A percentile compares a stretch with the other conserved stretches of the same genome.
phyloP scores from a whole-genome alignment of 306 rosid species.

The Clitoria ternatea region DNA sequence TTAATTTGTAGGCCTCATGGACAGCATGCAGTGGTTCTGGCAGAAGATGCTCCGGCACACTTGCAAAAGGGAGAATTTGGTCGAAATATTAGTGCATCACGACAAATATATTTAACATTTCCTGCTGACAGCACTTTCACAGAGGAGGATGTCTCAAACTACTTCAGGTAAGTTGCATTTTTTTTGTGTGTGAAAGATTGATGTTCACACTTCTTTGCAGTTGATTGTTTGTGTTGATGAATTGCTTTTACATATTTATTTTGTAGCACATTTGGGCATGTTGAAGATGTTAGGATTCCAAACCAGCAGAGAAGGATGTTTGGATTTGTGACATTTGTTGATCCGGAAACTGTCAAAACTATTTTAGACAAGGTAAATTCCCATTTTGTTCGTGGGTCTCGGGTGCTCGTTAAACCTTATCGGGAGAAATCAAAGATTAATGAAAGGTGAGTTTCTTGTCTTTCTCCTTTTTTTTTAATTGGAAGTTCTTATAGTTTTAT shows the following conservation, averaged over 20 bases:
- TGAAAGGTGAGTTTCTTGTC: constrained; percentile 48
- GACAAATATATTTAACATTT: constrained; percentile 86
- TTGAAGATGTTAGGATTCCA: constrained; percentile 93
- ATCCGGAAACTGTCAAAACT: constrained; percentile 57
- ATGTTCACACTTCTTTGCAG: constrained; percentile 8
- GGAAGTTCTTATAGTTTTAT: not conserved
- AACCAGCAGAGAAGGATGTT: constrained; percentile 85
- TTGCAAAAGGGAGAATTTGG: constrained; percentile 53
- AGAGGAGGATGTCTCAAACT: constrained; percentile 85
- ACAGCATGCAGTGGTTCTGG: constrained; percentile 75
- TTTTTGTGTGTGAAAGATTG: not conserved
- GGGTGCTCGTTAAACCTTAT: constrained; percentile 89
- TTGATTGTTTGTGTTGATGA: not conserved
- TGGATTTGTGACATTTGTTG: constrained; percentile 82
- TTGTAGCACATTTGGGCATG: constrained; percentile 66
- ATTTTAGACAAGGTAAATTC: constrained; percentile 71
- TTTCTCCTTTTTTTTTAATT: not conserved
- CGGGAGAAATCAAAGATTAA: constrained; percentile 59
- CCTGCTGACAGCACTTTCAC: constrained; percentile 92
- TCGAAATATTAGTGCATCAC: constrained; percentile 61
- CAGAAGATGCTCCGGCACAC: constrained; percentile 58
- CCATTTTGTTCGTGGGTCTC: constrained; percentile 69
- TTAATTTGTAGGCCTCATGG: constrained; percentile 81
- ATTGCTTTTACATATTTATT: constrained; percentile 2
- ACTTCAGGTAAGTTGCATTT: constrained; percentile 58